Percentiles rank a stretch among this genome's conserved stretches.
phyloP scores from a whole-genome alignment of 768 basidiomycete genomes.

The Hydnomerulius pinastri region DNA sequence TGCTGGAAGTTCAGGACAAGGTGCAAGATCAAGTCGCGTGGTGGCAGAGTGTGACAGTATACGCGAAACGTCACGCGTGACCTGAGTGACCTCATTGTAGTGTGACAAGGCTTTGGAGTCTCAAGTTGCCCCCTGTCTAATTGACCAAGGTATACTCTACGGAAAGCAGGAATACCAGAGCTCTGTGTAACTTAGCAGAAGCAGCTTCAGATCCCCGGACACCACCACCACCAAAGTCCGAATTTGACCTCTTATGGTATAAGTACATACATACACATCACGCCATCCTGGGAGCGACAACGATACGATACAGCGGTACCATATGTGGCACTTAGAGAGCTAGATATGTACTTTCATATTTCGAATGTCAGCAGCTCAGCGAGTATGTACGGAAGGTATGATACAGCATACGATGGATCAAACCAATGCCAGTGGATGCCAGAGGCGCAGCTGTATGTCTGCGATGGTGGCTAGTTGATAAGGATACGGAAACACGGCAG shows the following conservation, averaged over 20 bases:
- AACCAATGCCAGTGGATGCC: too few relatives aligned
- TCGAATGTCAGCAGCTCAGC: not conserved
- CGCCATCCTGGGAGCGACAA: not conserved
- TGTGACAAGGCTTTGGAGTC: too few relatives aligned
- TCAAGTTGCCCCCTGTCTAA: too few relatives aligned
- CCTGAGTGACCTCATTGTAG: too few relatives aligned
- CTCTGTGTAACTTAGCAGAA: too few relatives aligned
- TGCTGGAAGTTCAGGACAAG: not conserved
- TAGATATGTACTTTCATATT: not conserved
- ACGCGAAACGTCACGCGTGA: slow-evolving; percentile 29
- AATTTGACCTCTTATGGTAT: too few relatives aligned
- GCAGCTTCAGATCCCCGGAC: too few relatives aligned
- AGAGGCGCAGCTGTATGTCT: not conserved
- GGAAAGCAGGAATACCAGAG: too few relatives aligned
- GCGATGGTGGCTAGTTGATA: not conserved
- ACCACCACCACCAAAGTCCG: too few relatives aligned
- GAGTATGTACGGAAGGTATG: slow-evolving; percentile 1
- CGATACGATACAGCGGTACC: not conserved
- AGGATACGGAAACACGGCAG: slow-evolving; percentile 3
- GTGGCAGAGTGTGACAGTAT: slow-evolving; percentile 8
- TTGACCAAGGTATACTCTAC: too few relatives aligned
- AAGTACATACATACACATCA: not conserved
- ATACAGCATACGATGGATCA: slow-evolving; percentile 1
- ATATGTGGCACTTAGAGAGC: not conserved
- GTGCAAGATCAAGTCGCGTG: slow-evolving; percentile 6